Base-by-base conservation (phyloP, 129 eudicot genomes). In the Escallonia rubra region DNA sequence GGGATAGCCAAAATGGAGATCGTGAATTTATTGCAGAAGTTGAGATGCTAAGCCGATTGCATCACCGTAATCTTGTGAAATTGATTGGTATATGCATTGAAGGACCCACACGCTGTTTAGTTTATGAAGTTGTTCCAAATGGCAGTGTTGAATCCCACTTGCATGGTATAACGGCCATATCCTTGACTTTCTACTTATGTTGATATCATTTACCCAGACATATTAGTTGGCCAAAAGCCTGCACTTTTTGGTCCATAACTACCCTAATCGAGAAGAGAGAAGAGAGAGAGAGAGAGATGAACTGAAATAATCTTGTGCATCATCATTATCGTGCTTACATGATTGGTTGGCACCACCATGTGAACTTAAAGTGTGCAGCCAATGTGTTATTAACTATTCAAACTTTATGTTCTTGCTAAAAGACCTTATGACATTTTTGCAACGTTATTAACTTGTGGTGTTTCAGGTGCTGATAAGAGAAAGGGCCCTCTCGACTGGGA, bases 71-170 rank as follows among this genome's bases (percentile, higher is more conserved):
- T 81, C 90, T 94, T 46, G 99, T 94, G 71, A 94, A 87, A 70
- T 79, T 94, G 61, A 87, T 90, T 56, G 99, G 99, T 63, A 86
- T 90, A 69, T 94, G 99, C 85, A 82, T 89, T 39, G 97, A 94
- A 81, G 87, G 86, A 15, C 90, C 67, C 63, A 83, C 84, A n/a
- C 99, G 97, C n/a, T 89, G 99, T 85, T 87, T 94, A 82, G 85
- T 94, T 46, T 94, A 94, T 60, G 99, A 94, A 81, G 82, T 94
- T 64, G 96, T 94, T 64, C 84, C 81, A 52, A 94, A 87, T 67
- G 99, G 97, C 70, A 94, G 93, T 64, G 97, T 94, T 41, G 97
- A 94, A 68, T 90, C 97, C 54, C 97, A 94, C 69, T 87, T 94
- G 78, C 99, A 94, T 48, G 99, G 99, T 94, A 87, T 57, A 65